Conservation (phyloP, 2,329 filamentous ascomycete species). For the Diaporthe humulicola region DNA sequence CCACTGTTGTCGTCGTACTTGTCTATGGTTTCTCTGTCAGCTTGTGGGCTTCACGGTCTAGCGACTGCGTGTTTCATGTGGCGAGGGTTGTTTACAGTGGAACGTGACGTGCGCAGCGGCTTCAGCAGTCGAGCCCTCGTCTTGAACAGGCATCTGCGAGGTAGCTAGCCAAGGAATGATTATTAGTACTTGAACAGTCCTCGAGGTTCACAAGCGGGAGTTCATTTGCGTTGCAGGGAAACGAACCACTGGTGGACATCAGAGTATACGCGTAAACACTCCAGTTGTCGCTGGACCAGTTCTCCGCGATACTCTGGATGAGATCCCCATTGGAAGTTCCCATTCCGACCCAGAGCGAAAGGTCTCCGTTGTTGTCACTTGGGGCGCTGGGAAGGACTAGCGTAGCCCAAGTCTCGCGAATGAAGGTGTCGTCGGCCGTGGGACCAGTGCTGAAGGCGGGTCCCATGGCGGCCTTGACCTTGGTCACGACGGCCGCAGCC, state of each 20-base stretch:
- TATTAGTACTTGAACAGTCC: neutral
- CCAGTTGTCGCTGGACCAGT: slow-evolving; percentile 50
- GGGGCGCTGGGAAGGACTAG: slow-evolving; percentile 56
- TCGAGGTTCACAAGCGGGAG: neutral
- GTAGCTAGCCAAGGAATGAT: neutral
- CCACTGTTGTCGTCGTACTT: slow-evolving; percentile 50
- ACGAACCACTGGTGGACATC: slow-evolving; percentile 33
- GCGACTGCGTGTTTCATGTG: neutral
- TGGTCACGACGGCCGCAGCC: slow-evolving; percentile 39
- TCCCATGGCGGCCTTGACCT: slow-evolving; percentile 49
- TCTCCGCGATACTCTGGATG: slow-evolving; percentile 61
- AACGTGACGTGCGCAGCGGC: slow-evolving; percentile 54
- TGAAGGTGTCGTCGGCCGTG: slow-evolving; percentile 54
- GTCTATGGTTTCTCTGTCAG: slow-evolving; percentile 12
- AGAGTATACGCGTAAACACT: slow-evolving; percentile 59
- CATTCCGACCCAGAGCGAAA: slow-evolving; percentile 63
- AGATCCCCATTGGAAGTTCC: slow-evolving; percentile 59
- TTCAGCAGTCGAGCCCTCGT: slow-evolving; percentile 44
- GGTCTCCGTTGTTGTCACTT: slow-evolving; percentile 51
- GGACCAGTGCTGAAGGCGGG: slow-evolving; percentile 60
- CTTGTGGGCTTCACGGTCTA: neutral
- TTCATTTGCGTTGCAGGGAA: neutral
- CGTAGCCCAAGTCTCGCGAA: slow-evolving; percentile 58
- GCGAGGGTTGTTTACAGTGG: slow-evolving; percentile 48
- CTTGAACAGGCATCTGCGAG: slow-evolving; percentile 44